A percentile compares a stretch with the other conserved stretches of the same genome.
phyloP scores from a whole-genome alignment of 306 rosid genomes.

The Albizia julibrissin region DNA sequence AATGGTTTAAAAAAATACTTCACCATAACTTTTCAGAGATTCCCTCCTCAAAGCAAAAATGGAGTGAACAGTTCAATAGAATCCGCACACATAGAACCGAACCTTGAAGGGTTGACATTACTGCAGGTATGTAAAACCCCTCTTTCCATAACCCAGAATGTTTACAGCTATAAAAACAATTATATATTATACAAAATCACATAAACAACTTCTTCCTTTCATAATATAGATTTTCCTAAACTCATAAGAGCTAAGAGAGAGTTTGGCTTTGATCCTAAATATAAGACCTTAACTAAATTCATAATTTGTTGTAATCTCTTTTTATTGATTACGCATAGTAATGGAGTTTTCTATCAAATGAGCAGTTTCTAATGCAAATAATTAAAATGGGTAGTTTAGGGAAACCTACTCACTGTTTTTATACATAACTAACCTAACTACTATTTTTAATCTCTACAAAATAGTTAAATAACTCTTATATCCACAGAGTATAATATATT shows the following conservation, averaged over 20 bases:
- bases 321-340: neutral
- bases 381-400: neutral
- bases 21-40: constrained; percentile 35
- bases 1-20: neutral
- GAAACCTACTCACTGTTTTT: neutral
- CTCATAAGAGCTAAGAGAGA: too few species aligned
- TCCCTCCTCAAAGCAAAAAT: constrained; percentile 57
- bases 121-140: constrained; percentile 36
- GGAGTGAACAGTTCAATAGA: constrained; percentile 53
- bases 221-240: too few species aligned
- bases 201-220: neutral
- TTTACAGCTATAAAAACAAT: neutral
- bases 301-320: too few species aligned
- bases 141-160: neutral
- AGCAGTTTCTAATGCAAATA: too few species aligned
- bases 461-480: too few species aligned
- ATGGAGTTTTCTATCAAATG: too few species aligned
- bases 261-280: too few species aligned
- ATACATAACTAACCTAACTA: too few species aligned
- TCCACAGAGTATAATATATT: neutral
- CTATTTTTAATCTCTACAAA: too few species aligned
- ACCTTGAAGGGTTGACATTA: constrained; percentile 64
- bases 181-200: neutral
- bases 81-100: constrained; percentile 47
- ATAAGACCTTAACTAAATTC: too few species aligned